Evolutionary conservation across 1,284 basidiomycete genomes (phyloP).

Genomic region (Boletus hoseneyae): DNA sequence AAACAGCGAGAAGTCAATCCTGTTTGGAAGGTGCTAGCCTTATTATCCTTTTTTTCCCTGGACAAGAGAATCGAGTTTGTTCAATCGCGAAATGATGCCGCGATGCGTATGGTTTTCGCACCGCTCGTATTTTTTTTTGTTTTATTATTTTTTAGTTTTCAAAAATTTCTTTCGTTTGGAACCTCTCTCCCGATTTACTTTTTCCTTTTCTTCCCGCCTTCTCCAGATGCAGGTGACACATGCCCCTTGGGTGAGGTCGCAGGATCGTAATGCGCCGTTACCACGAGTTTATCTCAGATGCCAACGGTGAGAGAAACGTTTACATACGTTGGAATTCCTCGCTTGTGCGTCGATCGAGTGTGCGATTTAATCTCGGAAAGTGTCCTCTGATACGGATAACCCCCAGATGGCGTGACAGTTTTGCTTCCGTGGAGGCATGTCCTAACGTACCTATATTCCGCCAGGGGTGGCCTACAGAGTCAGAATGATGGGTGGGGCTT

Average conservation of each 20-base stretch:
- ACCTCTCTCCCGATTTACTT: conserved; percentile 1
- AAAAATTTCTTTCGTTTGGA: not conserved
- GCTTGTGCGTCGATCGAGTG: conserved; percentile 27
- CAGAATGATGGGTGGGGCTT: not conserved
- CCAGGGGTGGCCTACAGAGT: conserved; percentile 1
- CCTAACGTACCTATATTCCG: conserved; percentile 14
- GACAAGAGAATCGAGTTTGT: conserved; percentile 17
- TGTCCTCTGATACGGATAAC: conserved; percentile 14
- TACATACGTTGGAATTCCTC: conserved; percentile 10
- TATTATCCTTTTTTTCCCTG: conserved; percentile 22
- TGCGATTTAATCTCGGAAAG: conserved; percentile 27
- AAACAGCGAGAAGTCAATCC: conserved; percentile 17
- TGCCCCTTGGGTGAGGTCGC: conserved; percentile 26
- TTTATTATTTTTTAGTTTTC: conserved; percentile 1
- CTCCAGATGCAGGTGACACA: conserved; percentile 21
- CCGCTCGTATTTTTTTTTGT: conserved; percentile 7
- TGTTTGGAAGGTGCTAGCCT: conserved; percentile 23
- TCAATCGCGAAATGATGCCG: conserved; percentile 22
- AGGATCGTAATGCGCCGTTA: conserved; percentile 26
- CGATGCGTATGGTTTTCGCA: conserved; percentile 20
- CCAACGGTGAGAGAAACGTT: conserved; percentile 19
- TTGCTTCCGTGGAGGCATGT: conserved; percentile 14
- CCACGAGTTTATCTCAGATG: conserved; percentile 35
- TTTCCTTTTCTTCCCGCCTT: conserved; percentile 7
- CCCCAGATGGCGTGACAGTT: conserved; percentile 4